phyloP scores from a whole-genome alignment of 1,284 basidiomycete species.

The Tylopilus sp. region DNA sequence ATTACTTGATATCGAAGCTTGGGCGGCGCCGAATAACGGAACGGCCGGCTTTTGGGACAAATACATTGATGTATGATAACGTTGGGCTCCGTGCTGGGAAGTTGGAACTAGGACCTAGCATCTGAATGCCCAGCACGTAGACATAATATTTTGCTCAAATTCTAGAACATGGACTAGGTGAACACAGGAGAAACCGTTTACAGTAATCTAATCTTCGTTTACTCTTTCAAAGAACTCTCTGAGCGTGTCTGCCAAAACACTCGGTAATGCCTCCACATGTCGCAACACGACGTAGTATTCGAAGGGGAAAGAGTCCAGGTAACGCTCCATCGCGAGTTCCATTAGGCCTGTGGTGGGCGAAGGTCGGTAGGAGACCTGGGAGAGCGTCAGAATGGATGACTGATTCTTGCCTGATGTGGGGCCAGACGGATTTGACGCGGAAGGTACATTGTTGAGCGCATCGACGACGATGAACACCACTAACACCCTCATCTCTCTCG shows the following conservation, averaged over 20 bases:
- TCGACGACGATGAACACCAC: slow-evolving; percentile 97
- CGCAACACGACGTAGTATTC: slow-evolving; percentile 95
- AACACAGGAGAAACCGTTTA: slow-evolving; percentile 5
- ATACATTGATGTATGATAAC: slow-evolving; percentile 55
- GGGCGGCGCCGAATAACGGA: slow-evolving; percentile 74
- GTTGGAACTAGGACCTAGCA: background rate
- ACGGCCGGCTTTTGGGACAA: slow-evolving; percentile 80
- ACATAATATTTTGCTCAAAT: slow-evolving; percentile 18
- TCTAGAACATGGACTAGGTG: background rate
- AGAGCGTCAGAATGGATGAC: slow-evolving; percentile 92
- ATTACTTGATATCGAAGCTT: slow-evolving; percentile 68
- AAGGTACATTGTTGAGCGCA: slow-evolving; percentile 65
- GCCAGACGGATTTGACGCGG: slow-evolving; percentile 32
- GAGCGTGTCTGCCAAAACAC: slow-evolving; percentile 89
- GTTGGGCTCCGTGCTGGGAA: background rate
- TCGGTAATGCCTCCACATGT: slow-evolving; percentile 90
- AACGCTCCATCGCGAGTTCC: slow-evolving; percentile 89
- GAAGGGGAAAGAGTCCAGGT: slow-evolving; percentile 97
- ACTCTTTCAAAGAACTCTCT: slow-evolving; percentile 90
- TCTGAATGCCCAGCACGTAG: background rate
- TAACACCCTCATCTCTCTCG: slow-evolving; percentile 92
- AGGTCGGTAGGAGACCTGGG: slow-evolving; percentile 83
- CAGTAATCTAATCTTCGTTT: slow-evolving; percentile 56
- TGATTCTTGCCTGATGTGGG: slow-evolving; percentile 40
- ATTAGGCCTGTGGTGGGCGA: slow-evolving; percentile 75